Evolutionary conservation across 805 yeast genomes (phyloP), one percentile per base, ranked within the genome.

Genomic region (Isabelozyma rhagii): DNA sequence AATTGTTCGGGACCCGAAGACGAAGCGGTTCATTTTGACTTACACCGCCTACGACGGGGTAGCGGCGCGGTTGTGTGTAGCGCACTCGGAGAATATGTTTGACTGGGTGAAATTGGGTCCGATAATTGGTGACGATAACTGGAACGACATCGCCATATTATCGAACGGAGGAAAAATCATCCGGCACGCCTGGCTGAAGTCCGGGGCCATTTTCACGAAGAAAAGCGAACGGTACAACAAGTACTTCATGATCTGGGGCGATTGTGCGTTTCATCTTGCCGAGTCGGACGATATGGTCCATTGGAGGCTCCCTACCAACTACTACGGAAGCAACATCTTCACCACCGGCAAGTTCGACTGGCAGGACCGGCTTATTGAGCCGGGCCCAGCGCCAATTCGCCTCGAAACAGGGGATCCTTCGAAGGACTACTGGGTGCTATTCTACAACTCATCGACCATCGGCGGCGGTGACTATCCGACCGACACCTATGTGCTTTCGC

Each of bases 191-290:
- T 72, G 77, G 77, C 72, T 67, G 71, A 73, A 73, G 54, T 64
- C 71, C 14, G 78, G 75, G 2, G 76, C 77, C 2, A 54, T 73
- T 1, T 69, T 73, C 50, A 63, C 63, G 6, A 72, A 72, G 39
- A 54, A 45, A 31, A 41, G 46, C 31, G 58, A 60, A 44, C 50
- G 51, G 14, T 71, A 69, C 51, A 75, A 75, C 4, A 58, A 61
- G 39, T 72, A 67, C 51, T 70, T 71, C 52, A 73, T 73, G 78
- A 63, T 73, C 18, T 73, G 75, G 74, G 78, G 78, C 18, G 78
- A 73, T 54, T 61, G 68, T 9, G 64, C 65, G 36, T 62, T 73
- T 48, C 67, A 70, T 51, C 59, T 73, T 52, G 77, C 76, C 4
- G 61, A 55, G 28, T 66, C 72, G 8, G 55, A 54, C 28, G 75